Conservation (phyloP, 768 basidiomycete species). For the Agaricus blazei region DNA sequence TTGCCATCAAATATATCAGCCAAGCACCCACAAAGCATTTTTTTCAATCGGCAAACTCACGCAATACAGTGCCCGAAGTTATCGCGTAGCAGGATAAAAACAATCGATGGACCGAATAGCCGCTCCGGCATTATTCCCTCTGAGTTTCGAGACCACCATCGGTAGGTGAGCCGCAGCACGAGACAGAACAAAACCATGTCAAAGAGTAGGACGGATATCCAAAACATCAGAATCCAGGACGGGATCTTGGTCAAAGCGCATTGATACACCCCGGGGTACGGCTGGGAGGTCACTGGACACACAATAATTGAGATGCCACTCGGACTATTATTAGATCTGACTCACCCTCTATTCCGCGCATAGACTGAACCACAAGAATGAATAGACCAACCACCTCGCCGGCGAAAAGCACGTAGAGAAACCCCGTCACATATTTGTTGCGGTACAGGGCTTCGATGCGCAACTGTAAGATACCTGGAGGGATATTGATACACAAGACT, state of each 20-base stretch:
- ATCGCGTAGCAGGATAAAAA: conserved; percentile 22
- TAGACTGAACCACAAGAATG: conserved; percentile 12
- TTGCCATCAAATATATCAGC: background rate
- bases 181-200: conserved; percentile 23
- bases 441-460: conserved; percentile 22
- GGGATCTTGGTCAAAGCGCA: conserved; percentile 14
- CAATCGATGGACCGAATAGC: conserved; percentile 12
- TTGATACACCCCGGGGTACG: conserved; percentile 8
- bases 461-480: conserved; percentile 21
- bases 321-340: background rate
- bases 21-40: background rate
- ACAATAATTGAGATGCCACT: background rate
- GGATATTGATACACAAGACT: background rate
- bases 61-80: conserved; percentile 21
- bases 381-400: conserved; percentile 16
- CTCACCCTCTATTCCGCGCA: conserved; percentile 17
- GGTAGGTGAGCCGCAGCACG: conserved; percentile 16
- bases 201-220: conserved; percentile 25
- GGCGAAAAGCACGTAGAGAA: conserved; percentile 16
- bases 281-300: conserved; percentile 3
- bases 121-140: background rate
- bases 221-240: conserved; percentile 18
- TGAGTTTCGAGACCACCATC: background rate
- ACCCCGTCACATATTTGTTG: conserved; percentile 11
- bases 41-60: conserved; percentile 12